Conservation (phyloP, 768 basidiomycete species). For the Hortiboletus flavorubellus region DNA sequence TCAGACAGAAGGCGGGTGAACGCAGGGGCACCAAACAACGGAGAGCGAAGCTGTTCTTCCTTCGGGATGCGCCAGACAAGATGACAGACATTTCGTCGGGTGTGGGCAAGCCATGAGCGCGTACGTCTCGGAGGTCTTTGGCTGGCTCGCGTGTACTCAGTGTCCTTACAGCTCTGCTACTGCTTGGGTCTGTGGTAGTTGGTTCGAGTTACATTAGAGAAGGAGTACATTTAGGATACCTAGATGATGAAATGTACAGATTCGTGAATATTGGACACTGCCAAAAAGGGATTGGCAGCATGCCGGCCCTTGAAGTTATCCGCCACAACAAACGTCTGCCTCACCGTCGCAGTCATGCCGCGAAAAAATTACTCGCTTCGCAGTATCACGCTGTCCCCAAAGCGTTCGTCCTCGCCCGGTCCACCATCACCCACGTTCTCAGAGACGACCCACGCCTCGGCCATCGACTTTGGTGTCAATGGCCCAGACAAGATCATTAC, state of each 20-base stretch:
- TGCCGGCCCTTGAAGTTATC: slow-evolving; percentile 12
- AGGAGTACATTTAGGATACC: slow-evolving; percentile 4
- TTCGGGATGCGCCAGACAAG: slow-evolving; percentile 79
- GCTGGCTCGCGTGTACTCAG: slow-evolving; percentile 1
- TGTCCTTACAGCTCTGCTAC: slow-evolving; percentile 3
- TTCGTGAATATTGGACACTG: neutral
- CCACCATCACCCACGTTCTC: slow-evolving; percentile 86
- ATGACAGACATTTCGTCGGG: slow-evolving; percentile 70
- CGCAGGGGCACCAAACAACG: slow-evolving; percentile 52
- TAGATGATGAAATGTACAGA: neutral
- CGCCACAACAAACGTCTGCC: slow-evolving; percentile 12
- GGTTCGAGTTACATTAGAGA: neutral
- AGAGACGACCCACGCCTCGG: slow-evolving; percentile 74
- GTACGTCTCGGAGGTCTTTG: slow-evolving; percentile 9
- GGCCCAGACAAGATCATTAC: slow-evolving; percentile 84
- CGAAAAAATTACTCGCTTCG: slow-evolving; percentile 56
- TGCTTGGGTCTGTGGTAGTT: neutral
- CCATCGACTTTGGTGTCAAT: slow-evolving; percentile 69
- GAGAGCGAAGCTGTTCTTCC: slow-evolving; percentile 79
- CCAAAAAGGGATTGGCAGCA: slow-evolving; percentile 17
- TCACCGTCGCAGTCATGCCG: slow-evolving; percentile 37
- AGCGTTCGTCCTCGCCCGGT: slow-evolving; percentile 45
- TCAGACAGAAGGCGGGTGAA: slow-evolving; percentile 59
- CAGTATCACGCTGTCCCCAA: slow-evolving; percentile 46
- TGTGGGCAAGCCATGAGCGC: slow-evolving; percentile 27